These are phyloP conservation scores for Zelopaecilomyces penicillatus DNA, from an alignment of 2,329 filamentous ascomycete genomes.

Conservation along the genomic window DNA sequence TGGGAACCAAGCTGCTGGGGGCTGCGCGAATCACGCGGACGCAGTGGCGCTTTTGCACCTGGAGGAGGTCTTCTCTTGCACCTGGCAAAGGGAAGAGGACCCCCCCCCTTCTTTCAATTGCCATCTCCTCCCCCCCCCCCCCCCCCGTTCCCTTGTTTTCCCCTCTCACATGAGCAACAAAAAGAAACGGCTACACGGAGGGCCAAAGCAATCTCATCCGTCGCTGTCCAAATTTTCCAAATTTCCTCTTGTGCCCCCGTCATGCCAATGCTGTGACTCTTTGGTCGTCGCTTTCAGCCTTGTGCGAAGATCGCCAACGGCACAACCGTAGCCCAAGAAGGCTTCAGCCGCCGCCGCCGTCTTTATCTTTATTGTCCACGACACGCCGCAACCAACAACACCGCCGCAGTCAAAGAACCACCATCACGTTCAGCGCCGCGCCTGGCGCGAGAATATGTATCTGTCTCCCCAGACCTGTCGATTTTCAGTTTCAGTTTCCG, in stretches of 20 bases:
- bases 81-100: conserved; percentile 7
- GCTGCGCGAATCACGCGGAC: conserved; percentile 10
- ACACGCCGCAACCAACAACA: conserved; percentile 1
- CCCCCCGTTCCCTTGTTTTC: conserved; percentile 1
- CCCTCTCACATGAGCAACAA: neutral
- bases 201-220: too few species aligned
- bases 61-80: conserved; percentile 5
- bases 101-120: conserved; percentile 6
- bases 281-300: conserved; percentile 15
- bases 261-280: conserved; percentile 22
- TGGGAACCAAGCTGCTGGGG: neutral
- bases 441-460: conserved; percentile 13
- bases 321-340: conserved; percentile 9
- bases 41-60: neutral
- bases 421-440: conserved; percentile 10
- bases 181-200: too few species aligned
- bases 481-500: conserved; percentile 15
- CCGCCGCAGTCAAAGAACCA: neutral
- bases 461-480: conserved; percentile 11
- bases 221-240: too few species aligned
- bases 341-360: neutral
- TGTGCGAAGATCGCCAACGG: conserved; percentile 15
- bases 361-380: too few species aligned
- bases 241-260: neutral
- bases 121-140: neutral